phyloP scores from a whole-genome alignment of 2,329 filamentous ascomycete genomes.

The Penicillium fuscoglaucum region DNA sequence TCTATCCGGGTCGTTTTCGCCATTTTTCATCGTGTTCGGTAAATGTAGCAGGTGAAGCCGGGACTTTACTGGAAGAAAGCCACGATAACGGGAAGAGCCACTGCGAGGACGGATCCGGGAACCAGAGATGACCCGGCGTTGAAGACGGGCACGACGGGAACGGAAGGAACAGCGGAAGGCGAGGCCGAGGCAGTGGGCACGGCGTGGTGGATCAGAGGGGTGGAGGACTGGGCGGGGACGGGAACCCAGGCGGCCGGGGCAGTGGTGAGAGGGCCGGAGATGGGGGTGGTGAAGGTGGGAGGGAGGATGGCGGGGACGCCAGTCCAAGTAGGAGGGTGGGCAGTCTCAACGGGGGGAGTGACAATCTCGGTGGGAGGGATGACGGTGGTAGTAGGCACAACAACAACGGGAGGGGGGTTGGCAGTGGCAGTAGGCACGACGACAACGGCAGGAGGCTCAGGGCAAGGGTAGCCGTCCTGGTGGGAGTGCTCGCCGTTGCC shows the following conservation, averaged over 20 bases:
- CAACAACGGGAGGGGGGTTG: not conserved
- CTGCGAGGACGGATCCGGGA: conserved; percentile 17
- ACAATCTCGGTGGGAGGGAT: not conserved
- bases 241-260: conserved; percentile 13
- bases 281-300: conserved; percentile 24
- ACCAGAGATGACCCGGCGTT: conserved; percentile 23
- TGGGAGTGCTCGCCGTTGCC: conserved; percentile 16
- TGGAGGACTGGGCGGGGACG: conserved; percentile 13
- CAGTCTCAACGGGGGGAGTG: conserved; percentile 2
- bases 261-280: conserved; percentile 19
- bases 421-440: not conserved
- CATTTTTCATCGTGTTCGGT: not conserved
- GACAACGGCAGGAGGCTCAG: conserved; percentile 11
- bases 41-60: not conserved
- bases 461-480: conserved; percentile 18
- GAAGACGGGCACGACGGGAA: conserved; percentile 15
- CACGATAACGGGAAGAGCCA: conserved; percentile 21
- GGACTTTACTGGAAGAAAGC: conserved; percentile 20
- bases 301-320: conserved; percentile 8
- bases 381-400: not conserved
- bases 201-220: conserved; percentile 21
- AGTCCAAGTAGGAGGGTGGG: not conserved
- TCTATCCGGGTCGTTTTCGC: not conserved
- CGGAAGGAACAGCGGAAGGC: not conserved
- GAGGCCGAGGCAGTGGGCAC: conserved; percentile 14